Base-by-base conservation (phyloP, 176 grass and related monocot species). In the Hsuehochloa calcarea region DNA sequence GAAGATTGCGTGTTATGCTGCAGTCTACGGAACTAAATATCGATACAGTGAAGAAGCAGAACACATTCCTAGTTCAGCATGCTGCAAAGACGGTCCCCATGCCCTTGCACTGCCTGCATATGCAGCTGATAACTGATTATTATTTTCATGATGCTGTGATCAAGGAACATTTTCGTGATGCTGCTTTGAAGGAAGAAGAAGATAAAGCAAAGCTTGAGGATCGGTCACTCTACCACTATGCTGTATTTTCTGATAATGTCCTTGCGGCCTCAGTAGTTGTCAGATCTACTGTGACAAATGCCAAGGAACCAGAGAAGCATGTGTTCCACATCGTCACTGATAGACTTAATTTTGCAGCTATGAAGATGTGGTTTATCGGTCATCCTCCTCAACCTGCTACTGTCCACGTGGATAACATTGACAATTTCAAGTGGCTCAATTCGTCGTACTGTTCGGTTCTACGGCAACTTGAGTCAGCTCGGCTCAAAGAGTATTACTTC, bases 401-500 rank as follows among this genome's bases (percentile, higher is more conserved):
- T 74, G 79, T 98, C 39, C 70, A 98, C 50, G 91, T 98, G 72
- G 91, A 95, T 65, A 95, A 93, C 77, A 98, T 98, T 50, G 96
- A 98, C 44, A 90, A 94, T 51, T 95, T 98, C 85, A 95, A 90
- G 80, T 98, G 96, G 96, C 89, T 98, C 77, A 98, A 98, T 79
- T 98, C 93, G 1, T 95, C 93, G 3, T 98, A 94, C 46, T 98
- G 96, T 87, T 94, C 90, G 34, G 96, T 98, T 89, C 84, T 92
- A 60, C 93, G 91, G 26, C 96, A 98, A 90, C 96, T 98, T 76
- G 93, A 98, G 86, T 98, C 96, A 39, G 89, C 91, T 65, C 79
- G 89, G 74, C 80, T 98, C 55, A 95, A 98, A 87, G 96, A 95
- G 73, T 98, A 95, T 73, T 98, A 98, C 82, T 98, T 98, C 77